Percentiles rank a stretch among this genome's conserved stretches.
phyloP scores from a whole-genome alignment of 2,329 filamentous ascomycete species.

The Apiospora aurea region DNA sequence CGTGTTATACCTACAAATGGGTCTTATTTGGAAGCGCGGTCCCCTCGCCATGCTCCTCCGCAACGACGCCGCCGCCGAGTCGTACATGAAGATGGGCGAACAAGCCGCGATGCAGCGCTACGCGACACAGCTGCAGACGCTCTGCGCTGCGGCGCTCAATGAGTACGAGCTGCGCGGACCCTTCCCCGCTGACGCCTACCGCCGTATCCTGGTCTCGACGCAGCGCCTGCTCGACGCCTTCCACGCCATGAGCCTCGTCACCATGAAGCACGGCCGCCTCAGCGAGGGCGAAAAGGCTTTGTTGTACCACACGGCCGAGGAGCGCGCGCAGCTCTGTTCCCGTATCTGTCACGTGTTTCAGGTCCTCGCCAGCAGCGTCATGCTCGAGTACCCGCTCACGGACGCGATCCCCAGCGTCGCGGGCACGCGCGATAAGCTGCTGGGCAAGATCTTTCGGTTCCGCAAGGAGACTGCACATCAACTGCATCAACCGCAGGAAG shows the following conservation, averaged over 20 bases:
- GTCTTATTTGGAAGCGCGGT: slow-evolving; percentile 94
- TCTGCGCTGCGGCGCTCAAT: slow-evolving; percentile 75
- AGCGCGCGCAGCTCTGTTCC: slow-evolving; percentile 82
- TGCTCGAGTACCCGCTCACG: slow-evolving; percentile 91
- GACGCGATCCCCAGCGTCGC: slow-evolving; percentile 87
- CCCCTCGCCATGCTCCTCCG: slow-evolving; percentile 78
- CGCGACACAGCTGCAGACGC: slow-evolving; percentile 73
- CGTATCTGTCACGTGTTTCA: slow-evolving; percentile 88
- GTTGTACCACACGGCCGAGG: slow-evolving; percentile 77
- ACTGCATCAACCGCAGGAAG: slow-evolving; percentile 68
- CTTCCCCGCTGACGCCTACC: slow-evolving; percentile 78
- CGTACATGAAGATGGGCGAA: slow-evolving; percentile 88
- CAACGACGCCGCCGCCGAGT: slow-evolving; percentile 59
- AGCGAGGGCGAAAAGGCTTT: slow-evolving; percentile 84
- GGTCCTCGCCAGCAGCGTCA: slow-evolving; percentile 91
- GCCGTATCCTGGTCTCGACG: slow-evolving; percentile 79
- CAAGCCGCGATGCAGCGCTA: slow-evolving; percentile 88
- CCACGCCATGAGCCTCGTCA: slow-evolving; percentile 94
- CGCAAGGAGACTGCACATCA: slow-evolving; percentile 86
- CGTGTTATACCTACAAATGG: slow-evolving; percentile 92
- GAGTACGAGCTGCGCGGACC: slow-evolving; percentile 91
- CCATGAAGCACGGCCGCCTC: slow-evolving; percentile 77
- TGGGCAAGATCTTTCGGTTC: slow-evolving; percentile 89
- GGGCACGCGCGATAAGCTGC: slow-evolving; percentile 78
- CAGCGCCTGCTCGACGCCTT: slow-evolving; percentile 90